Base-by-base conservation (phyloP, 2,329 filamentous ascomycete species). In the Exserohilum rostratum region DNA sequence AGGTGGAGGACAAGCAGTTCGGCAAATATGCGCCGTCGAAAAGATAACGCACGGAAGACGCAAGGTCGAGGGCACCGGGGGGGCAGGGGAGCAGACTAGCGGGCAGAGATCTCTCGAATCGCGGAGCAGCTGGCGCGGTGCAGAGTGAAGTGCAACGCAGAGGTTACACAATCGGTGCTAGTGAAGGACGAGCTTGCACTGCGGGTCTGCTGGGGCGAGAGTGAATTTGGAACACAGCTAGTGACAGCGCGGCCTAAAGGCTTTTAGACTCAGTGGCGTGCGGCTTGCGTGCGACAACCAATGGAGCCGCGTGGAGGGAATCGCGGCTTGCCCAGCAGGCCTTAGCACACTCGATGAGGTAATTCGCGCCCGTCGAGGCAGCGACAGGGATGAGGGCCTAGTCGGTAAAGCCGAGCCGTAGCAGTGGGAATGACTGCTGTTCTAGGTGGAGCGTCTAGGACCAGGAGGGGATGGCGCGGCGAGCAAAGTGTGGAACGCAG, bases 21-120 rank as follows among this genome's bases (percentile, higher is more conserved):
- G 74, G 74, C 71, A 76, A 69, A 71, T 73, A 69, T 66, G 67
- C 70, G 69, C 72, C 69, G 71, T 69, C 66, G 55, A 62, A 60
- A 66, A 71, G 71, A 74, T 73, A 73, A 73, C 67, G 69, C 70
- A 71, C 70, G 65, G 65, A 70, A 74, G 66, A 67, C 66, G 68
- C 68, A 73, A 65, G 67, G 62, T 72, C 64, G 64, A 71, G 62
- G 58, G 58, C 62, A 64, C 60, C 57, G 61, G 65, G 22, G 22
- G 22, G 67, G 61, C 59, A 67, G 64, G 67, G 66, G 62, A 50
- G 58, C 46, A 44, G 47, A 59, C 53, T 60, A 63, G 64, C 58
- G 64, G 59, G 52, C 49, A 44, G 57, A 48, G 55, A 53, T 62
- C 57, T 62, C 63, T 71, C 67, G 71, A 74, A 67, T 74, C 71